A percentile compares a stretch with the other conserved stretches of the same genome.
Evolutionary conservation across 1,284 basidiomycete species (phyloP).

Genomic region (Tylopilus sp.): DNA sequence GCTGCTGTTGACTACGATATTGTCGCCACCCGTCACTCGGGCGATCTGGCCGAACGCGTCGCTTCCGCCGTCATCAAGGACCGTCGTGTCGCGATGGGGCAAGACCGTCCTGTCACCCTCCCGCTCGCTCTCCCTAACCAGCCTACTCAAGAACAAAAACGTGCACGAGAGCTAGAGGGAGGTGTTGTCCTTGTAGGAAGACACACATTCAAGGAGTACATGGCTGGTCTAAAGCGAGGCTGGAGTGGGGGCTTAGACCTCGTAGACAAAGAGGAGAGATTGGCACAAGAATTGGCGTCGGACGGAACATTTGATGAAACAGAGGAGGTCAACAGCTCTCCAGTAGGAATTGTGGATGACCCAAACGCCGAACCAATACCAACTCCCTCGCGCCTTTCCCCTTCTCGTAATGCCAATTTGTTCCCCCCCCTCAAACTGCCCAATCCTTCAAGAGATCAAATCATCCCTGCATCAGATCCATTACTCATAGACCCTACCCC

Average conservation of each 20-base stretch:
- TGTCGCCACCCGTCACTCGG: constrained; percentile 76
- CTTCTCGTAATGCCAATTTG: constrained; percentile 36
- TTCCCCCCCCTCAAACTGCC: constrained; percentile 41
- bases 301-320: constrained; percentile 79
- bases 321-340: constrained; percentile 31
- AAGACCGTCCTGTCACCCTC: constrained; percentile 49
- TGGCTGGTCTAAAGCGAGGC: constrained; percentile 79
- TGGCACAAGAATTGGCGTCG: constrained; percentile 63
- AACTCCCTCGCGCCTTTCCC: constrained; percentile 38
- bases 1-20: constrained; percentile 92
- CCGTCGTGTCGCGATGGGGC: constrained; percentile 56
- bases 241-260: constrained; percentile 75
- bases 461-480: constrained; percentile 13
- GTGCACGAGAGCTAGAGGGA: constrained; percentile 67
- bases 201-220: constrained; percentile 91
- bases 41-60: constrained; percentile 75
- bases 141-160: constrained; percentile 52
- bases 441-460: constrained; percentile 23
- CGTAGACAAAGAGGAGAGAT: constrained; percentile 70
- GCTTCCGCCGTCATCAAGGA: constrained; percentile 66
- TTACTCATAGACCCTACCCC: constrained; percentile 35
- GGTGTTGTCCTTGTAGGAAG: constrained; percentile 87
- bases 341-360: constrained; percentile 30
- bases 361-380: constrained; percentile 36
- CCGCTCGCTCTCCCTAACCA: constrained; percentile 54